Evolutionary conservation across 169 alveolate genomes (phyloP), one percentile per base, ranked within the genome.

Genomic region (Fabrea salina): DNA sequence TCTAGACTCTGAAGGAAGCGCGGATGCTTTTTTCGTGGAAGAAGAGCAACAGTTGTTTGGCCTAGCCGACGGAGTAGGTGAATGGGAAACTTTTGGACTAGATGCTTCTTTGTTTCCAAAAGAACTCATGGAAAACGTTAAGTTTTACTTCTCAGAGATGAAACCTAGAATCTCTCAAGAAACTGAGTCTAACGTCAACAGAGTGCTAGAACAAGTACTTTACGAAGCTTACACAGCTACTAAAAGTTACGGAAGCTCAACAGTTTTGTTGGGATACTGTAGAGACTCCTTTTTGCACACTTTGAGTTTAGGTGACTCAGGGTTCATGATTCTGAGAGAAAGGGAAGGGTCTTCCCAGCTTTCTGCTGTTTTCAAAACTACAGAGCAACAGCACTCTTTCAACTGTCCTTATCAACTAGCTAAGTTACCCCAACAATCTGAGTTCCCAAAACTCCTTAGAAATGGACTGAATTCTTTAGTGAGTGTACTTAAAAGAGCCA

Each of bases 341-440:
- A 41, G 59, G 32, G 79, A 70, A 70, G 49, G 66, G 33, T 16
- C 41, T 19, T 44, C 32, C 5, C 22, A 70, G 68, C 30, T 32
- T 32, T n/a, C 39, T 6, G 68, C 41, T 5, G 53, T 83, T 4
- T 32, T 78, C 25, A 50, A 47, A 35, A 47, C 82, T 1, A 50
- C 51, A 33, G 86, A 76, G 43, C 79, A 83, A 44, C 54, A 67
- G 58, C 89, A 83, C 57, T 35, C 82, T 40, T 83, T 83, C 44
- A 83, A 83, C 37, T 51, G 80, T 41, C 89, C 89, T 37, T 77
- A 43, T 41, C 86, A 83, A 50, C 79, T 83, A 4, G 67, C 89
- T 16, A 44, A 53, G 11, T 40, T 76, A 4, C 89, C 89, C 4
- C 44, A 25, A 11, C 81, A 30, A 22, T 19, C 19, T 2, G 35